A percentile compares a stretch with the other conserved stretches of the same genome.
Evolutionary conservation across 2,329 filamentous ascomycete genomes (phyloP).

Genomic region (Davidsoniella australis): DNA sequence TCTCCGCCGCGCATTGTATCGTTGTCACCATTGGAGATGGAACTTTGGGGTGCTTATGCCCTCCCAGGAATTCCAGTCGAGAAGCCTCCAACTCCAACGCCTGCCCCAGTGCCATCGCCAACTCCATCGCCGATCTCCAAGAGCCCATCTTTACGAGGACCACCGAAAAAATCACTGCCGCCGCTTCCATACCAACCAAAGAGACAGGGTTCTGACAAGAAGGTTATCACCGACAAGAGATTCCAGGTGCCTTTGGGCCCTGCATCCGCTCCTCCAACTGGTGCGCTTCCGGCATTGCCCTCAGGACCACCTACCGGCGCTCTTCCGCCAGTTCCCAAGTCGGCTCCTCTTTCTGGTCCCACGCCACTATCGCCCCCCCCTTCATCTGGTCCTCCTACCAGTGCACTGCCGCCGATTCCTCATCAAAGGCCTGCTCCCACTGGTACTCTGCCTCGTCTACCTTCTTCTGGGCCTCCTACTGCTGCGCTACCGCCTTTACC

Average conservation of each 20-base stretch:
- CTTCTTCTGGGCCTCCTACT: conserved; percentile 3
- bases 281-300: too few relatives aligned
- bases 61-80: background rate
- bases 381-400: background rate
- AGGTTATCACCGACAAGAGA: too few relatives aligned
- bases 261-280: too few relatives aligned
- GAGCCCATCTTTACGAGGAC: too few relatives aligned
- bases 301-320: too few relatives aligned
- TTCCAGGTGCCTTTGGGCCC: too few relatives aligned
- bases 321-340: background rate
- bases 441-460: background rate
- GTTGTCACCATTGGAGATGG: conserved; percentile 3
- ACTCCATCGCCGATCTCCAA: background rate
- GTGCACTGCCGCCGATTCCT: background rate
- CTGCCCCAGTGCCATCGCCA: background rate
- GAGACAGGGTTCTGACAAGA: too few relatives aligned
- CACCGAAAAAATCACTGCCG: too few relatives aligned
- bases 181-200: too few relatives aligned
- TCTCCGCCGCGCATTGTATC: background rate
- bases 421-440: background rate
- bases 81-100: background rate
- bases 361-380: background rate
- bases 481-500: conserved; percentile 5
- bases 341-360: background rate
- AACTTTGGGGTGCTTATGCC: conserved; percentile 8